Evolutionary conservation across 83 land plant species (phyloP).

Genomic region (Picea abies): DNA sequence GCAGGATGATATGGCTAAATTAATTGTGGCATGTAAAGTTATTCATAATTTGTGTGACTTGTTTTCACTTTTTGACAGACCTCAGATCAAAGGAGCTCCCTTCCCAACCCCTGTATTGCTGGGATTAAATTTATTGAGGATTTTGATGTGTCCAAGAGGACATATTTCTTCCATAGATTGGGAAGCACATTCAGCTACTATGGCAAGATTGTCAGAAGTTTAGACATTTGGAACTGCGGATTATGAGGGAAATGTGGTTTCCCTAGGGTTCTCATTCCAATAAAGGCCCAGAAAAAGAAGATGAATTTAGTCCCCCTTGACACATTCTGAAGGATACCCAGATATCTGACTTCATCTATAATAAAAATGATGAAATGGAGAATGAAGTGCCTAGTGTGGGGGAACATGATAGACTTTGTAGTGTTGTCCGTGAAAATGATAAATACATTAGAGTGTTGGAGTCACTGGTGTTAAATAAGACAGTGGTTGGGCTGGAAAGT

Average conservation of each 20-base stretch:
- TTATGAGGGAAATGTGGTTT: constrained; percentile 17
- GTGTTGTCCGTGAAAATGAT: constrained; percentile 5
- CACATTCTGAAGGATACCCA: no score
- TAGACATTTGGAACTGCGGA: background rate
- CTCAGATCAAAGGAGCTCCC: constrained; percentile 29
- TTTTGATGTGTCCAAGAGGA: no score
- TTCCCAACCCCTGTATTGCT: constrained; percentile 59
- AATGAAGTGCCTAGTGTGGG: no score
- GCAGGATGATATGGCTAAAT: constrained; percentile 23
- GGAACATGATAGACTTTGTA: no score
- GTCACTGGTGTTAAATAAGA: background rate
- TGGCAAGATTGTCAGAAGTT: background rate
- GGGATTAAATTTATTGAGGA: no score
- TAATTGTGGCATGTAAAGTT: constrained; percentile 74
- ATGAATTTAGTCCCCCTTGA: background rate
- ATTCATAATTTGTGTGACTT: constrained; percentile 87
- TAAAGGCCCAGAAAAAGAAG: no score
- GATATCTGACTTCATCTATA: no score
- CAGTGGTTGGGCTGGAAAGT: background rate
- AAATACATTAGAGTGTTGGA: constrained; percentile 11
- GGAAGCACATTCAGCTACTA: background rate
- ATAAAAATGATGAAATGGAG: no score
- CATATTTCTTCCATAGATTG: no score
- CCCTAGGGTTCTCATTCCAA: background rate
- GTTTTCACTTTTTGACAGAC: constrained; percentile 85